A percentile compares a stretch with the other conserved stretches of the same genome.
phyloP scores from a whole-genome alignment of 345 rosid species.

The Citrus hindsii region DNA sequence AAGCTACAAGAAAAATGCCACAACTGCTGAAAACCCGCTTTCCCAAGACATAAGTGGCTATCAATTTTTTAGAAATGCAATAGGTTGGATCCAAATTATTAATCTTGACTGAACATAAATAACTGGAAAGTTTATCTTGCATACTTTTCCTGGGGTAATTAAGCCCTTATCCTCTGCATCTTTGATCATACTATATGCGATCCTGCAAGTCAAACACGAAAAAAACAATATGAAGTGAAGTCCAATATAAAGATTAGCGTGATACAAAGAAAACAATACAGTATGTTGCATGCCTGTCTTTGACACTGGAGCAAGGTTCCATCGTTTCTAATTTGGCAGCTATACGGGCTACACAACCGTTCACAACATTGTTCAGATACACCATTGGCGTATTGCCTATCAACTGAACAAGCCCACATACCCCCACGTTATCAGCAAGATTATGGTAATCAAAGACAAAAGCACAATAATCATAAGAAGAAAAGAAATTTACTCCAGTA shows the following conservation, averaged over 20 bases:
- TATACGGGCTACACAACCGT: conserved; percentile 55
- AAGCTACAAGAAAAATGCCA: too few species aligned
- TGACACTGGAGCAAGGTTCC: conserved; percentile 51
- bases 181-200: conserved; percentile 55
- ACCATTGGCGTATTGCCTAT: conserved; percentile 65
- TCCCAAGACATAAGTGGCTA: too few species aligned
- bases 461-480: neutral
- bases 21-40: too few species aligned
- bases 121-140: neutral
- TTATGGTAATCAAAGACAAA: neutral
- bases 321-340: conserved; percentile 69
- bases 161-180: conserved; percentile 74
- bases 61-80: neutral
- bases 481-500: conserved; percentile 39
- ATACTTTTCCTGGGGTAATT: conserved; percentile 55
- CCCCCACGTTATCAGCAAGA: neutral
- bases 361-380: conserved; percentile 47
- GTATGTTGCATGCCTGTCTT: conserved; percentile 36
- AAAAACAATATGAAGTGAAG: neutral
- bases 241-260: neutral
- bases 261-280: neutral
- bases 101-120: neutral
- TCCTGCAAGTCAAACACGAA: conserved; percentile 19
- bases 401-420: conserved; percentile 24
- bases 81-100: too few species aligned